A percentile compares a stretch with the other conserved stretches of the same genome.
These are phyloP conservation scores for Asclepias syriaca DNA, from an alignment of 257 asterid genomes.

Conservation along the genomic window DNA sequence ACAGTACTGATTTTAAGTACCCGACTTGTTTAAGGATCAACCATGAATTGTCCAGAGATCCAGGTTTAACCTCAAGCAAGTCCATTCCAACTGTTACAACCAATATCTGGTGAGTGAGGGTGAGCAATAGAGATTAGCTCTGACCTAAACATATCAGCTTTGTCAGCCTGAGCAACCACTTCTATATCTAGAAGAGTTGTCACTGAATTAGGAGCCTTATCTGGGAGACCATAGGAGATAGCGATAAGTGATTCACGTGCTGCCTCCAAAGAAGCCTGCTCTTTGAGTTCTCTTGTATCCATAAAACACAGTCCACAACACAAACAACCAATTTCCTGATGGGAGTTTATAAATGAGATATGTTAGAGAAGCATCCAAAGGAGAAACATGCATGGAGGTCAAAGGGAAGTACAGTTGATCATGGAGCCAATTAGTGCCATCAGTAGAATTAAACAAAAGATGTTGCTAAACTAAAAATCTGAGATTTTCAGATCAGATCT, in stretches of 20 bases:
- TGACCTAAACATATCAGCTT: conserved; percentile 22
- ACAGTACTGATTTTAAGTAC: neutral
- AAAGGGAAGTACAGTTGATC: neutral
- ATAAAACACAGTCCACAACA: conserved; percentile 13
- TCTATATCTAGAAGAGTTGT: conserved; percentile 3
- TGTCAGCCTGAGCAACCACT: conserved; percentile 3
- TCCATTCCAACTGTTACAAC: conserved; percentile 14
- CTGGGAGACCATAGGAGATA: conserved; percentile 19
- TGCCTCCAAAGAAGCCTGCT: conserved; percentile 23
- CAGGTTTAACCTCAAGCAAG: conserved; percentile 5
- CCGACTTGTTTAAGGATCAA: neutral
- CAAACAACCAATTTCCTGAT: neutral
- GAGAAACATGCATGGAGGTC: neutral
- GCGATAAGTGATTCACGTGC: conserved; percentile 27
- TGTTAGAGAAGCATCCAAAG: neutral
- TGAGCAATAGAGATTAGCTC: conserved; percentile 26
- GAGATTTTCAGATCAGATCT: neutral
- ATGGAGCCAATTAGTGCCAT: neutral
- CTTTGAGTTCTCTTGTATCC: conserved; percentile 19
- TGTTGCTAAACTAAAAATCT: neutral
- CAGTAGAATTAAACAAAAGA: neutral
- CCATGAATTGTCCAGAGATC: neutral
- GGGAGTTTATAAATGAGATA: neutral
- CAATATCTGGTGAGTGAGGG: conserved; percentile 17
- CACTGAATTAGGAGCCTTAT: conserved; percentile 7